Evolutionary conservation across 371 early-diverging fungal species (phyloP).

Genomic region (Rhizoclosmatium hyalinum): DNA sequence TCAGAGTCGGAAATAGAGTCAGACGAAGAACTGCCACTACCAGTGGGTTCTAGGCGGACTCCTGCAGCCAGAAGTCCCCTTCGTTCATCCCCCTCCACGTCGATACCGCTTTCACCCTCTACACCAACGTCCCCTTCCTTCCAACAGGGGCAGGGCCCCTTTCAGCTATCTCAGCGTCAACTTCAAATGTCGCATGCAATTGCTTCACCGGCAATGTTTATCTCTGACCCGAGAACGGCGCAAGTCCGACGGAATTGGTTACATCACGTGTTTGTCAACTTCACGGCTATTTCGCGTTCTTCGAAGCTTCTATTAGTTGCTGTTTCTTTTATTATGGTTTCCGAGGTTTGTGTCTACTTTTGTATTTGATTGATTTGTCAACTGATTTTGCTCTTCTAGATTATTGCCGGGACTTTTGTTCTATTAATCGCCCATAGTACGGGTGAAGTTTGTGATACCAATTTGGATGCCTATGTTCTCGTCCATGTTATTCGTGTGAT

Average conservation of each 20-base stretch:
- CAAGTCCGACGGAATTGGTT: conserved; percentile 23
- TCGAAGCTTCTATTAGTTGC: conserved; percentile 6
- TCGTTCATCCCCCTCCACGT: neutral
- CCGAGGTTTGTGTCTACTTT: conserved; percentile 4
- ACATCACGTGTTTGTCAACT: conserved; percentile 16
- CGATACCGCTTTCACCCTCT: neutral
- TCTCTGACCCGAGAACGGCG: conserved; percentile 17
- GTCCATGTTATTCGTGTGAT: conserved; percentile 18
- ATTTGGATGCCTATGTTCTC: conserved; percentile 15
- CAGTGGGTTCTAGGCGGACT: neutral
- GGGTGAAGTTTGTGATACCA: conserved; percentile 25
- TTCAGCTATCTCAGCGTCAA: neutral
- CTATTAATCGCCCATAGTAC: conserved; percentile 16
- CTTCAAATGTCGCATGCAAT: neutral
- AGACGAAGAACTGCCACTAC: neutral
- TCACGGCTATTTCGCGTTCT: conserved; percentile 6
- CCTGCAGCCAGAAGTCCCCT: neutral
- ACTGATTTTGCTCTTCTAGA: conserved; percentile 7
- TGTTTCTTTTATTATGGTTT: conserved; percentile 9
- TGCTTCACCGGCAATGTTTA: neutral
- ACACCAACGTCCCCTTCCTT: neutral
- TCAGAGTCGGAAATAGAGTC: neutral
- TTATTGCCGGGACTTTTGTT: conserved; percentile 21
- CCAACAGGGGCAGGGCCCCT: neutral
- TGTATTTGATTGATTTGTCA: conserved; percentile 1